A percentile compares a stretch with the other conserved stretches of the same genome.
These are phyloP conservation scores for Rhodotorula mucilaginosa DNA, from an alignment of 1,284 basidiomycete genomes.

Conservation along the genomic window DNA sequence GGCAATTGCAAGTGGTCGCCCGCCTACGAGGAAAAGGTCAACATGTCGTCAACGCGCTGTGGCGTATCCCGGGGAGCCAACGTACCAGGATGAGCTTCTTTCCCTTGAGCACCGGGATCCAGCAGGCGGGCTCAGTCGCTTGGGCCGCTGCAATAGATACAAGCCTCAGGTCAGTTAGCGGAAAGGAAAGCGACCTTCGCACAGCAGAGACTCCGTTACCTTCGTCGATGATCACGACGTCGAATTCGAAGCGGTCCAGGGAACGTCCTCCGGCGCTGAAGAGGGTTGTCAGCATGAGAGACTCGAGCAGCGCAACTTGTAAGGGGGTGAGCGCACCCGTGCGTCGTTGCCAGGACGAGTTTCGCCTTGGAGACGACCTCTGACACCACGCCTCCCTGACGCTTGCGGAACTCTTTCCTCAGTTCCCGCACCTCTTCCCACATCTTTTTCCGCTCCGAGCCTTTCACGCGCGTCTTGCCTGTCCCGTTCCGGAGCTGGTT, in stretches of 20 bases:
- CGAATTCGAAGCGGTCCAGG: conserved; percentile 71
- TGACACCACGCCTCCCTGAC: conserved; percentile 77
- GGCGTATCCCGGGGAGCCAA: conserved; percentile 42
- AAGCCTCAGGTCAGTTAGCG: neutral
- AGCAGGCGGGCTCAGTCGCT: conserved; percentile 92
- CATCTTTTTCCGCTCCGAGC: conserved; percentile 75
- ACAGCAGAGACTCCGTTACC: neutral
- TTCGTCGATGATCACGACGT: conserved; percentile 92
- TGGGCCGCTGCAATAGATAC: conserved; percentile 67
- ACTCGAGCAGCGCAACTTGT: neutral
- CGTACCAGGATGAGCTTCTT: conserved; percentile 85
- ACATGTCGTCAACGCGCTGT: no score
- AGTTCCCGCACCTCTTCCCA: conserved; percentile 89
- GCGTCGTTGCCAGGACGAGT: conserved; percentile 87
- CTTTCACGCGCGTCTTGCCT: conserved; percentile 72
- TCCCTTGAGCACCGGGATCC: conserved; percentile 88
- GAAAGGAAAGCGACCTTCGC: no score
- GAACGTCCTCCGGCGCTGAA: conserved; percentile 68
- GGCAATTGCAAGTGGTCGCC: conserved; percentile 62
- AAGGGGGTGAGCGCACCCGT: conserved; percentile 55
- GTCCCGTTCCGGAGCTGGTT: conserved; percentile 60
- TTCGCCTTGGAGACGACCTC: conserved; percentile 75
- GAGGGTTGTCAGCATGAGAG: neutral
- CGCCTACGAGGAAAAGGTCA: conserved; percentile 38
- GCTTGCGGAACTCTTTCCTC: conserved; percentile 86